phyloP scores from a whole-genome alignment of 1,284 basidiomycete species.

The Fomes fomentarius region DNA sequence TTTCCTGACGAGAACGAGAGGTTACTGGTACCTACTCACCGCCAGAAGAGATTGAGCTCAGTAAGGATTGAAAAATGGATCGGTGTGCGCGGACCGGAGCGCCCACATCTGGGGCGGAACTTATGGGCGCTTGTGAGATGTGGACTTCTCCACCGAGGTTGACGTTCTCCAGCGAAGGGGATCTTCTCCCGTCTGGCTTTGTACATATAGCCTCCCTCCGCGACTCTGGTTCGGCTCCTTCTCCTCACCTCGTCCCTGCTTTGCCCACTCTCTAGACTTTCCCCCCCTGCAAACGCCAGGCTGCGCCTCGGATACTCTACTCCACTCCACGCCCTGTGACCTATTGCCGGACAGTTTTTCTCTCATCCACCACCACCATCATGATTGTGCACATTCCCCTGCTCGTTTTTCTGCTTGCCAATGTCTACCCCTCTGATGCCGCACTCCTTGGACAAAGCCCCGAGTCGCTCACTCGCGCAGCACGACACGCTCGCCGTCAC shows the following conservation, averaged over 20 bases:
- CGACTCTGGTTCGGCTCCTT: background rate
- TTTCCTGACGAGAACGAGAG: too few species aligned
- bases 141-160: conserved; percentile 7
- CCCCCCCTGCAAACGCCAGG: conserved; percentile 10
- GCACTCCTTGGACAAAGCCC: conserved; percentile 41
- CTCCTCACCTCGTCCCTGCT: background rate
- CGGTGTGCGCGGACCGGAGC: conserved; percentile 3
- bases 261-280: background rate
- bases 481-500: conserved; percentile 39
- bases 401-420: conserved; percentile 39
- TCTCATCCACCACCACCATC: conserved; percentile 10
- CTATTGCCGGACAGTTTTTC: background rate
- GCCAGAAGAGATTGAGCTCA: too few species aligned
- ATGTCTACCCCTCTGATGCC: conserved; percentile 37
- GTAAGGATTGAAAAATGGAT: too few species aligned
- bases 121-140: conserved; percentile 8
- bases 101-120: background rate
- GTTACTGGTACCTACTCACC: too few species aligned
- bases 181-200: background rate
- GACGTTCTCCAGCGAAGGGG: conserved; percentile 6
- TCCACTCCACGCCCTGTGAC: conserved; percentile 1
- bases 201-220: conserved; percentile 13
- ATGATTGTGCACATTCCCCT: conserved; percentile 29
- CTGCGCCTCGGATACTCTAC: conserved; percentile 19
- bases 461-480: conserved; percentile 26